Conservation (phyloP, 768 basidiomycete genomes). For the Rhizopogon vinicolor region DNA sequence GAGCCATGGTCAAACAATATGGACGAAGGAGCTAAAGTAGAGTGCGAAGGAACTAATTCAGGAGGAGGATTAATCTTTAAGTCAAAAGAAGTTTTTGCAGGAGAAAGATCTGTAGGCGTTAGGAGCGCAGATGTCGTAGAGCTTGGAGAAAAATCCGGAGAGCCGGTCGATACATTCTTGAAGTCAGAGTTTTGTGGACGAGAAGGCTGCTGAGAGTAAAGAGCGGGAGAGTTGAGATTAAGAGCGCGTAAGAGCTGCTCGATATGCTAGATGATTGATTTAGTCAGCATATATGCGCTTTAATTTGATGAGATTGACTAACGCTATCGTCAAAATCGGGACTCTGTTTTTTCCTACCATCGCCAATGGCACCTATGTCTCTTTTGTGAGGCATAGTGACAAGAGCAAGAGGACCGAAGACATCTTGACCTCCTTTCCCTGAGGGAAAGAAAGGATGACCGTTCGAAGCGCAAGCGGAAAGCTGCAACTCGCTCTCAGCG, state of each 20-base stretch:
- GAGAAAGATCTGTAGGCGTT: constrained; percentile 73
- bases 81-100: constrained; percentile 53
- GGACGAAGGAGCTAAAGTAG: constrained; percentile 30
- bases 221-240: constrained; percentile 74
- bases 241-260: constrained; percentile 77
- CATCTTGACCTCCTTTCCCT: constrained; percentile 46
- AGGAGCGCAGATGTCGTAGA: constrained; percentile 68
- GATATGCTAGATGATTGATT: constrained; percentile 50
- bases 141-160: constrained; percentile 70
- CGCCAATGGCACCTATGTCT: constrained; percentile 71
- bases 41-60: constrained; percentile 32
- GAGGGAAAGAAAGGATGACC: constrained; percentile 16
- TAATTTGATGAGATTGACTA: constrained; percentile 18
- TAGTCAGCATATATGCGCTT: constrained; percentile 25
- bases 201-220: constrained; percentile 38
- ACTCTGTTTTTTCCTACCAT: constrained; percentile 63
- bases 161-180: constrained; percentile 34
- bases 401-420: constrained; percentile 54
- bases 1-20: constrained; percentile 43
- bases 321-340: constrained; percentile 50
- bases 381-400: constrained; percentile 36
- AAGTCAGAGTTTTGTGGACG: constrained; percentile 41
- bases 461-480: constrained; percentile 20
- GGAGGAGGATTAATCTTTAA: constrained; percentile 49
- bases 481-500: constrained; percentile 36